These are phyloP conservation scores for Metschnikowia bowlesiae DNA, from an alignment of 805 yeast genomes.

Conservation along the genomic window DNA sequence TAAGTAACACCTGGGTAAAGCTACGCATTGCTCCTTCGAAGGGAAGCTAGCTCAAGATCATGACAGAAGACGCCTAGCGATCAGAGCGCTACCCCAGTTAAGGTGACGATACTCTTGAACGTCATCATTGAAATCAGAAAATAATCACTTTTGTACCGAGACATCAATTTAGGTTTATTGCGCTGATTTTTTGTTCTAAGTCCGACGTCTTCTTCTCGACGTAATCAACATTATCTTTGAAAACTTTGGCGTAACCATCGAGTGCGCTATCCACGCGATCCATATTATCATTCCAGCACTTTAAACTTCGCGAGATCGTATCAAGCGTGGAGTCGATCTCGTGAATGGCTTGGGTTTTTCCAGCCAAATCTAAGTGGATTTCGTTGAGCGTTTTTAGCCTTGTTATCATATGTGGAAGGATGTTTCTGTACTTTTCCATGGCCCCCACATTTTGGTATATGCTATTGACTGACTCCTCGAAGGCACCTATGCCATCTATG, in stretches of 20 bases:
- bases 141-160: not conserved
- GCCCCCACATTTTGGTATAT: slow-evolving; percentile 24
- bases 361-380: slow-evolving; percentile 31
- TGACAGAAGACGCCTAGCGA: not conserved
- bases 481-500: not conserved
- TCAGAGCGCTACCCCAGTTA: not conserved
- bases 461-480: slow-evolving; percentile 23
- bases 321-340: slow-evolving; percentile 26
- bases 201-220: slow-evolving; percentile 6
- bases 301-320: slow-evolving; percentile 24
- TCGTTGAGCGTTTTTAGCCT: slow-evolving; percentile 30
- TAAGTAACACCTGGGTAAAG: too few relatives aligned
- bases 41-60: not conserved
- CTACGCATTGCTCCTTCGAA: not conserved
- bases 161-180: not conserved
- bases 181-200: slow-evolving; percentile 7
- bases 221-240: slow-evolving; percentile 23
- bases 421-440: slow-evolving; percentile 19
- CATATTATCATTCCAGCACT: slow-evolving; percentile 28
- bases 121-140: not conserved
- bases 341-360: slow-evolving; percentile 21
- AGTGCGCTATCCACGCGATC: slow-evolving; percentile 20
- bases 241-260: slow-evolving; percentile 18
- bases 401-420: slow-evolving; percentile 23
- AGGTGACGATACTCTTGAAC: not conserved